A percentile compares a stretch with the other conserved stretches of the same genome.
Evolutionary conservation across 306 rosid genomes (phyloP).

Genomic region (Canavalia gladiata): DNA sequence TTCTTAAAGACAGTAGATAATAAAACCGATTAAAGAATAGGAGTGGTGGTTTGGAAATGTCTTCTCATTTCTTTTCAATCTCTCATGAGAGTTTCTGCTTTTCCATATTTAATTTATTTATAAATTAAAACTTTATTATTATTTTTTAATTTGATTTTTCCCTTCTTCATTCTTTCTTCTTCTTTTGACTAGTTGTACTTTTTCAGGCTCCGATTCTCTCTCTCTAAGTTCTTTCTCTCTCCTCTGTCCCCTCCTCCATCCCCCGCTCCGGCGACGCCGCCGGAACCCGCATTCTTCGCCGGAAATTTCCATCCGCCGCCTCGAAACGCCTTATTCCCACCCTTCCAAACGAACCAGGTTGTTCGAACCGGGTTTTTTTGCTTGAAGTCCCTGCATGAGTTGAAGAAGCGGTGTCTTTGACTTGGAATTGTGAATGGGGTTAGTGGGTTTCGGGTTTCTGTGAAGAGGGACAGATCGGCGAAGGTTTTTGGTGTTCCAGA

Average conservation of each 20-base stretch:
- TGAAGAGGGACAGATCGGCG: constrained; percentile 68
- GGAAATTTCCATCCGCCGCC: constrained; percentile 37
- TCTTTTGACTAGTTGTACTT: constrained; percentile 78
- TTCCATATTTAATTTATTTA: constrained; percentile 19
- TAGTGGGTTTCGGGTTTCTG: constrained; percentile 48
- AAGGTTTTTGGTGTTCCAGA: constrained; percentile 45
- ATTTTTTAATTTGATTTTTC: constrained; percentile 33
- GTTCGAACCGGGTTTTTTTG: constrained; percentile 32
- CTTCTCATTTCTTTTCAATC: constrained; percentile 24
- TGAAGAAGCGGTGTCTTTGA: constrained; percentile 57
- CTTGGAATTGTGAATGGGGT: constrained; percentile 63
- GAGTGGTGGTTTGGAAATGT: constrained; percentile 42
- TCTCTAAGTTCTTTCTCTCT: constrained; percentile 58
- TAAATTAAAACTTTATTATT: background rate
- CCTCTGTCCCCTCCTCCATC: constrained; percentile 62
- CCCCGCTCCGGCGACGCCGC: constrained; percentile 59
- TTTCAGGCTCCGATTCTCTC: constrained; percentile 66
- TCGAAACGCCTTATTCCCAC: background rate
- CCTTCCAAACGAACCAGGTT: constrained; percentile 35
- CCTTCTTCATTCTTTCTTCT: constrained; percentile 47
- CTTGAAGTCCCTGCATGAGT: constrained; percentile 56
- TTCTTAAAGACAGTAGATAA: too few relatives aligned
- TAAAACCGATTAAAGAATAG: background rate
- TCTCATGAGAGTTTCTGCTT: constrained; percentile 52
- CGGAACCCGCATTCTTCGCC: constrained; percentile 36